These are phyloP conservation scores for Globisporangium parvum DNA, from an alignment of 352 stramenopile genomes.

Conservation along the genomic window DNA sequence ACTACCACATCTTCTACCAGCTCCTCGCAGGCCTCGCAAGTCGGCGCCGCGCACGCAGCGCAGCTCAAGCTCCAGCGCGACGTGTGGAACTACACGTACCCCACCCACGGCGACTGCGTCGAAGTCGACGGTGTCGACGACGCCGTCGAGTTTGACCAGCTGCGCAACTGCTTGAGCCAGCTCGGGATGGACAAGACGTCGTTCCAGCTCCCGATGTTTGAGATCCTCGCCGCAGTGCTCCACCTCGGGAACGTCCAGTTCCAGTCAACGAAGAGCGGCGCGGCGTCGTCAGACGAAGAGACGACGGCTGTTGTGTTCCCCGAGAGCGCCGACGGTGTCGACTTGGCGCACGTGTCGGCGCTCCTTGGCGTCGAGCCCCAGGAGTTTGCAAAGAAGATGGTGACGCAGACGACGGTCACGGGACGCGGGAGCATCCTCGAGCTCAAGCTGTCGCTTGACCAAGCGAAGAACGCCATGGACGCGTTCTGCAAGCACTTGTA, in stretches of 20 bases:
- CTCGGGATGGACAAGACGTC: slow-evolving; percentile 54
- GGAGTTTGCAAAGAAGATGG: slow-evolving; percentile 76
- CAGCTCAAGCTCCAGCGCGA: slow-evolving; percentile 28
- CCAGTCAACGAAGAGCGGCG: slow-evolving; percentile 16
- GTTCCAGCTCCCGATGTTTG: slow-evolving; percentile 70
- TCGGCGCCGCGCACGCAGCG: slow-evolving; percentile 17
- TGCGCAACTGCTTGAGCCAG: slow-evolving; percentile 55
- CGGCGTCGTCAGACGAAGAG: slow-evolving; percentile 18
- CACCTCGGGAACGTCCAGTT: slow-evolving; percentile 72
- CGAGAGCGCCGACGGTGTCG: slow-evolving; percentile 41
- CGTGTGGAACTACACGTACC: slow-evolving; percentile 69
- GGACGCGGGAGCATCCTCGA: slow-evolving; percentile 68
- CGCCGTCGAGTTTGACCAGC: slow-evolving; percentile 59
- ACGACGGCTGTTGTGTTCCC: slow-evolving; percentile 41
- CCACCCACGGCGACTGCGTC: slow-evolving; percentile 69
- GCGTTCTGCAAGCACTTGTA: slow-evolving; percentile 85
- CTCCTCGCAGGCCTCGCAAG: slow-evolving; percentile 43
- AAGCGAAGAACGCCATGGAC: slow-evolving; percentile 78
- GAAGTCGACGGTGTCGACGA: slow-evolving; percentile 74
- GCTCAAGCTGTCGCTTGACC: slow-evolving; percentile 61
- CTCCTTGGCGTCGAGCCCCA: slow-evolving; percentile 45
- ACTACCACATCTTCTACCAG: slow-evolving; percentile 85
- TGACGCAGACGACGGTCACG: slow-evolving; percentile 77
- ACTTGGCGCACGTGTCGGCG: slow-evolving; percentile 50
- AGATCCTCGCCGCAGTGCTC: slow-evolving; percentile 61